Percentiles rank a stretch among this genome's conserved stretches.
These are phyloP conservation scores for Microbotryum silenes-acaulis DNA, from an alignment of 1,284 basidiomycete species.

Conservation along the genomic window DNA sequence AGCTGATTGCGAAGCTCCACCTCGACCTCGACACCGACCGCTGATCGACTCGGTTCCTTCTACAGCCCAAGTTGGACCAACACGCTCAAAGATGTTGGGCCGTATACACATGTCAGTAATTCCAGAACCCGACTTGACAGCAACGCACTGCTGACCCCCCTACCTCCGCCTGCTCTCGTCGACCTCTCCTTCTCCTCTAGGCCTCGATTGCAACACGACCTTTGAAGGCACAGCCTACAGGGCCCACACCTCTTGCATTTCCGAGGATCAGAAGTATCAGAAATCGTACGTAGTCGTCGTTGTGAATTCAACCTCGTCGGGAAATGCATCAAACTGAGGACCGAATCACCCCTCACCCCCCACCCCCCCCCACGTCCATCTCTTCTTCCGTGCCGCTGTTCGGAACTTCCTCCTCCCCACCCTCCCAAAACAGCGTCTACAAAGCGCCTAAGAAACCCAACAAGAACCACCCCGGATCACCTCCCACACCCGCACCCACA, in stretches of 20 bases:
- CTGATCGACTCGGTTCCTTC: no score
- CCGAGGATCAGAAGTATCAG: slow-evolving; percentile 86
- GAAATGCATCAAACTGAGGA: background rate
- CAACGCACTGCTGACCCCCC: background rate
- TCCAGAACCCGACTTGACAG: background rate
- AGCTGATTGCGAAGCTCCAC: no score
- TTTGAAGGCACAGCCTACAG: slow-evolving; percentile 30
- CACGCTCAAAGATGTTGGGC: slow-evolving; percentile 47
- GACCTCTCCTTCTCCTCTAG: background rate
- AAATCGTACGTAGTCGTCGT: slow-evolving; percentile 45
- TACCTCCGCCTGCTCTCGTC: background rate
- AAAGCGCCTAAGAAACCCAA: slow-evolving; percentile 55
- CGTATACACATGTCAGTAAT: slow-evolving; percentile 22
- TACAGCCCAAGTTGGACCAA: slow-evolving; percentile 64
- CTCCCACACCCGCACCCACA: background rate
- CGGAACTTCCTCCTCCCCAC: no score
- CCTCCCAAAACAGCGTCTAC: slow-evolving; percentile 48
- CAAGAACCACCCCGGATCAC: background rate
- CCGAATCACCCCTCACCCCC: background rate
- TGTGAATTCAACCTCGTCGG: background rate
- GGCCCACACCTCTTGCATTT: slow-evolving; percentile 70
- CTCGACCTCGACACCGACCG: no score
- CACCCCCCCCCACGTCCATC: no score
- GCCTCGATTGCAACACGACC: slow-evolving; percentile 22
- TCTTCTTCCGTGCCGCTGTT: background rate